phyloP scores from a whole-genome alignment of 352 stramenopile genomes.

The Phytophthora fragariae region DNA sequence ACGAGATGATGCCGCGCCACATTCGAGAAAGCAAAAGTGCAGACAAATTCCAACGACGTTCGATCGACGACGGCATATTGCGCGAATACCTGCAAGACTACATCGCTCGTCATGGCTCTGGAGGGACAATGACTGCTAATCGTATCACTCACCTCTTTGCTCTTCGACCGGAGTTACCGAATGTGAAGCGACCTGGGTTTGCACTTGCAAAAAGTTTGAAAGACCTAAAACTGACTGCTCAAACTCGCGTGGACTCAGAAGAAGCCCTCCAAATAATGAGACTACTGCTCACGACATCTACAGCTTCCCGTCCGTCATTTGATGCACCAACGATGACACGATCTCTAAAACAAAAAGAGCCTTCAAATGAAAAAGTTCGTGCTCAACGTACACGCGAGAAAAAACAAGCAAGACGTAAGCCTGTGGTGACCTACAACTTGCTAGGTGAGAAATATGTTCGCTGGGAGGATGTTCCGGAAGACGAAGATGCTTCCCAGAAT shows the following conservation, averaged over 20 bases:
- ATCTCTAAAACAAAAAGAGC: slow-evolving; percentile 10
- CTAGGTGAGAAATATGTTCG: slow-evolving; percentile 72
- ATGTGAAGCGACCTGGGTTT: slow-evolving; percentile 41
- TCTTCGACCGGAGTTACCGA: slow-evolving; percentile 43
- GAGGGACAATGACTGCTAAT: slow-evolving; percentile 50
- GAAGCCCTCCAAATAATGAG: slow-evolving; percentile 40
- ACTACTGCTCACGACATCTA: slow-evolving; percentile 23
- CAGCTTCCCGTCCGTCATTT: slow-evolving; percentile 11
- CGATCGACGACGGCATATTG: slow-evolving; percentile 41
- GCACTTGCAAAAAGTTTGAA: slow-evolving; percentile 45
- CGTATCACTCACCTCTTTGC: slow-evolving; percentile 48
- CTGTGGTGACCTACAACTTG: slow-evolving; percentile 71
- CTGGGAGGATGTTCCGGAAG: slow-evolving; percentile 42
- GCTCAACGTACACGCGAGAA: slow-evolving; percentile 40
- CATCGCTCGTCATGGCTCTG: slow-evolving; percentile 43
- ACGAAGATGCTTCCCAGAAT: slow-evolving; percentile 4
- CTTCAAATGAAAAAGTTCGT: slow-evolving; percentile 19
- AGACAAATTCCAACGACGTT: slow-evolving; percentile 7
- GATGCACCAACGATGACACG: slow-evolving; percentile 24
- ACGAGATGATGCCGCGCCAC: neutral
- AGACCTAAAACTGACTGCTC: slow-evolving; percentile 35
- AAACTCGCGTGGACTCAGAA: slow-evolving; percentile 31
- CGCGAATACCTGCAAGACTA: slow-evolving; percentile 49
- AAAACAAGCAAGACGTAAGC: slow-evolving; percentile 32
- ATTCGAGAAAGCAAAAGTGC: slow-evolving; percentile 20